Base-by-base conservation (phyloP, 208 protist species). In the Acanthamoeba lenticulata region DNA sequence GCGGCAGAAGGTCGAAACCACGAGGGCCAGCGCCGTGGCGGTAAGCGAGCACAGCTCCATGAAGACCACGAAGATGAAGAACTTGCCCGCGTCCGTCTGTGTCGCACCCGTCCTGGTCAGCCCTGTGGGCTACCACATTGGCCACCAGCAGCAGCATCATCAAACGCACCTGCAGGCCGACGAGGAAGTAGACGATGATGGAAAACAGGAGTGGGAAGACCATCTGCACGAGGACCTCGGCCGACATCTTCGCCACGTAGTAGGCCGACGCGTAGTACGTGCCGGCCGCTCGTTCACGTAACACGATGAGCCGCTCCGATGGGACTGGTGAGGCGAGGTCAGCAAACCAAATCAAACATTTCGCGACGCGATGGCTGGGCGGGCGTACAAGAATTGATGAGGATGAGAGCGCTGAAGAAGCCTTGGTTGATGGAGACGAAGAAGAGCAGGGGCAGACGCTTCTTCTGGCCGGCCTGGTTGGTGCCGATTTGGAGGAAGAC, bases 191-290 rank as follows among this genome's bases (percentile, higher is more conserved):
- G 3, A 92, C 88, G 36, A 79, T 92, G 44, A 6, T 44, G 15
- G 62, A 83, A 55, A 92, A 92, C 3, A 92, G 19, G 7, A 92
- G 47, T 40, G 88, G 88, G 47, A 62, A 92, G 55, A 79, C 36
- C 55, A 92, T 4, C 40, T 92, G 88, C 7, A 92, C 67, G n/a
- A 38, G 27, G 44, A 95, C 17, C 94, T 95, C 94, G 3, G 77
- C 57, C 5, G 83, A 45, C 36, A 95, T 74, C 49, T 95, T 95
- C 29, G 92, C 67, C 3, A 94, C 42, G 55, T 94, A 95, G 91
- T 95, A 95, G 44, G 94, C 62, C 24, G 93, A 65, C 5, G 49
- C 62, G 69, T 38, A 49, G 83, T 95, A 95, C 32, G 93, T 94
- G 34, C 94, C 94, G 4, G 94, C 9, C 17, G 69, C 91, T 44